phyloP scores from a whole-genome alignment of 2,329 filamentous ascomycete genomes.

The Fusarium mexicanum region DNA sequence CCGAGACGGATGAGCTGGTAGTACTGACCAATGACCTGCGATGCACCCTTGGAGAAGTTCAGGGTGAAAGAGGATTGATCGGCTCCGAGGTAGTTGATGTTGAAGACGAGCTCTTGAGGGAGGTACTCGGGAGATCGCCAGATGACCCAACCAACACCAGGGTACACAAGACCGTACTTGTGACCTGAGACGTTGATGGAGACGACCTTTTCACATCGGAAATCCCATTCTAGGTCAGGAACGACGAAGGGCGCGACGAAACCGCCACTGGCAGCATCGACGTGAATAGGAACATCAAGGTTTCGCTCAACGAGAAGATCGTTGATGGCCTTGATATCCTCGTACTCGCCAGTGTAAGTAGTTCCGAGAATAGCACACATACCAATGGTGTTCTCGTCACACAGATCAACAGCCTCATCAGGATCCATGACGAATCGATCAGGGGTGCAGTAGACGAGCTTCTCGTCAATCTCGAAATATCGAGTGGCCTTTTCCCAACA shows the following conservation, averaged over 20 bases:
- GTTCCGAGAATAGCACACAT: constrained; percentile 92
- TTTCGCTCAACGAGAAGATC: constrained; percentile 80
- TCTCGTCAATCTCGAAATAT: constrained; percentile 94
- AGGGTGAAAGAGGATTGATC: constrained; percentile 96
- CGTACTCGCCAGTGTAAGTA: constrained; percentile 95
- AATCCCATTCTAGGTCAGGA: constrained; percentile 89
- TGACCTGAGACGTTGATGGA: constrained; percentile 96
- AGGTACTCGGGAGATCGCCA: constrained; percentile 87
- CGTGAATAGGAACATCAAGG: constrained; percentile 88
- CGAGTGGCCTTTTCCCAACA: constrained; percentile 95
- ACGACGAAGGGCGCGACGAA: constrained; percentile 94
- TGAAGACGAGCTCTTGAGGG: constrained; percentile 94
- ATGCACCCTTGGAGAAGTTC: constrained; percentile 96
- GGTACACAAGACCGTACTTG: constrained; percentile 82
- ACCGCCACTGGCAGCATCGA: constrained; percentile 90
- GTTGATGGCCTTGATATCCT: constrained; percentile 92
- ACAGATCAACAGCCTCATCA: constrained; percentile 65
- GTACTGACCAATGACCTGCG: constrained; percentile 95
- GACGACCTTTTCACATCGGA: constrained; percentile 86
- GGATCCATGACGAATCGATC: constrained; percentile 73
- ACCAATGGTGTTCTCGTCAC: constrained; percentile 82
- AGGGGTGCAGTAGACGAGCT: constrained; percentile 72
- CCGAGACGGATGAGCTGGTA: constrained; percentile 96
- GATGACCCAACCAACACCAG: constrained; percentile 92
- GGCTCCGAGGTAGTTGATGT: constrained; percentile 98